Evolutionary conservation across 2,329 filamentous ascomycete genomes (phyloP), one percentile per base, ranked within the genome.

Genomic region (Trichophyton rubrum): DNA sequence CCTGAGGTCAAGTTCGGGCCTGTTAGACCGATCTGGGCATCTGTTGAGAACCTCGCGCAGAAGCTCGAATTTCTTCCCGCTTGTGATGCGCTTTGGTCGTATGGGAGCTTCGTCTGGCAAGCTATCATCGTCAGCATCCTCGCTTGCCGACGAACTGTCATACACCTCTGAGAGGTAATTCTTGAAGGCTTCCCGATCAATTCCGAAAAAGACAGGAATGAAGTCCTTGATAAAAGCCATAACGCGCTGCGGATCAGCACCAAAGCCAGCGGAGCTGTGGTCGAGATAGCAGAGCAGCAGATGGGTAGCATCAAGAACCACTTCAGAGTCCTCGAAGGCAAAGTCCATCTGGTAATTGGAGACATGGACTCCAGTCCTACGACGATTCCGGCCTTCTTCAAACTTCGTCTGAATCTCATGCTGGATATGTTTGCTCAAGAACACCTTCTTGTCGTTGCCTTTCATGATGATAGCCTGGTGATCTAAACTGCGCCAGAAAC

Each of bases 401-500:
- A 92, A 88, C 72, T 90, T 95, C 57, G 89, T 90, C 73, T 93
- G 90, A 70, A 97, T 91, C 62, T 93, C 86, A 67, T 90, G 88
- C 38, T 93, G 86, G 9, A 99, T 83, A 61, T 92, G 88, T 75
- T 97, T 97, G 2, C 87, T 85, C 57, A 92, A 88, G 62, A 96
- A 88, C 66, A 89, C 87, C 66, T 90, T 87, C 82, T 97, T 97
- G 75, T 99, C 93, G 41, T 82, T 85, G 64, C 86, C 84, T 76
- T 93, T 95, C 68, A 90, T 88, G 59, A 90, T 86, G 62, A 95
- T 90, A 20, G 90, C 90, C 82, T 97, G 95, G 70, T 99, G 93
- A 69, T 99, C 93, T 59, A 99, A 83, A 72, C 90, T 96, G 77
- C 90, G 95, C 76, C 95, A 89, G 74, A 96, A 95, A 78, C 95